Evolutionary conservation across 257 asterid genomes (phyloP), one percentile per base, ranked within the genome.

Genomic region (Ligustrum vulgare): DNA sequence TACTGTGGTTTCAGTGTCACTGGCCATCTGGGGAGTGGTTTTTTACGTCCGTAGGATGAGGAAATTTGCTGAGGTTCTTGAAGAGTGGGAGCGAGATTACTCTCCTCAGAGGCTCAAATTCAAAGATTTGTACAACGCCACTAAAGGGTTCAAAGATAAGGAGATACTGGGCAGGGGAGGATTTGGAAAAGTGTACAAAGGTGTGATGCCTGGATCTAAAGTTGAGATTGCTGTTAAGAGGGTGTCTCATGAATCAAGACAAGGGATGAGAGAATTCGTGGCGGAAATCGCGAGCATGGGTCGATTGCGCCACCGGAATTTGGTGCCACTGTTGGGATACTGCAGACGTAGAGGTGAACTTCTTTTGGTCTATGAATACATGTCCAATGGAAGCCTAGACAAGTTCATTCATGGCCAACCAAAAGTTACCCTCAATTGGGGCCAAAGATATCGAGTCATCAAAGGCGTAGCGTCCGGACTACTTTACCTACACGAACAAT

Each of bases 381-480:
- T 90, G 96, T 86, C 90, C 2, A 87, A 88, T 22, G 95, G 97
- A 25, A 89, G 97, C 69, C 79, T 89, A 1, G 97, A 91, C 72
- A 91, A 75, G 43, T 83, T 62, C 45, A 73, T 91, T 1, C 83
- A 80, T 11, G 82, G 81, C 37, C 70, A 78, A 7, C 91, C 91
- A 0, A 32, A 69, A 10, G 22, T 1, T 6, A 78, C 80, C 18
- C 89, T 91, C 6, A 79, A 64, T 33, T 89, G 97, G 97, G 80
- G 34, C 6, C 92, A 88, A 8, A 75, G 96, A 15, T 81, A 85
- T 70, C 45, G 69, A 4, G 82, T 89, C 13, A 82, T 91, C 72
- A 82, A 81, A 80, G 95, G 93, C 8, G 93, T 89, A 1, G 96
- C 93, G 0, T 80, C 86, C 0, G 97, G 89, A 6, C 72, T 91